Conservation (phyloP, 2,329 filamentous ascomycete species). For the Fusarium globosum region DNA sequence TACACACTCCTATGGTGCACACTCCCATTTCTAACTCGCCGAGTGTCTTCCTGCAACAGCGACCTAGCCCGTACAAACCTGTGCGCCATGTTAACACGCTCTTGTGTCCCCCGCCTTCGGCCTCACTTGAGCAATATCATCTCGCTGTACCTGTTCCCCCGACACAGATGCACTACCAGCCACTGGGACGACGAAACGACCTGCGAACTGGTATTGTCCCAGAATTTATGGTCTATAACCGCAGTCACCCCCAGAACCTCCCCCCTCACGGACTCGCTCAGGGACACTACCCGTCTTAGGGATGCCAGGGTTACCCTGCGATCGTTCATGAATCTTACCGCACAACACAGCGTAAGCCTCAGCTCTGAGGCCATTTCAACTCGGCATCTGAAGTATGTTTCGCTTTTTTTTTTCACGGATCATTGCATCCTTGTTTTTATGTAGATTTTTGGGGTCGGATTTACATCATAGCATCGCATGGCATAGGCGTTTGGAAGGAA, state of each 20-base stretch:
- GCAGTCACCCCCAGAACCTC: conserved; percentile 46
- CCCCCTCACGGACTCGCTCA: conserved; percentile 45
- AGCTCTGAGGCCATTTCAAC: conserved; percentile 9
- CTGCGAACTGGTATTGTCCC: conserved; percentile 78
- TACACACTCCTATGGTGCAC: conserved; percentile 67
- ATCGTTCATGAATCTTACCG: not conserved
- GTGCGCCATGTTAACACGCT: conserved; percentile 90
- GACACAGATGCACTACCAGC: conserved; percentile 85
- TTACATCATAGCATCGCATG: conserved; percentile 46
- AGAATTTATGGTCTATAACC: conserved; percentile 61
- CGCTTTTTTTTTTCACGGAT: conserved; percentile 20
- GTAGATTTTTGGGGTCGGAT: conserved; percentile 35
- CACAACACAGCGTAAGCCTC: not conserved
- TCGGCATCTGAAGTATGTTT: conserved; percentile 1
- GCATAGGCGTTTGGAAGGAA: conserved; percentile 47
- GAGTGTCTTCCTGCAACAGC: conserved; percentile 85
- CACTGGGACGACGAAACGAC: conserved; percentile 75
- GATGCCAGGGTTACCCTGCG: conserved; percentile 37
- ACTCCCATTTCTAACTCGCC: conserved; percentile 83
- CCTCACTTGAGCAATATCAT: conserved; percentile 80
- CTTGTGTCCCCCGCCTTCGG: conserved; percentile 86
- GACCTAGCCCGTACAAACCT: conserved; percentile 92
- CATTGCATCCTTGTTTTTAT: conserved; percentile 32
- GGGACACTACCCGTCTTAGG: conserved; percentile 52
- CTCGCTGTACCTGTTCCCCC: conserved; percentile 68